These are phyloP conservation scores for Ogataea kodamae DNA, from an alignment of 805 yeast species.

Conservation along the genomic window DNA sequence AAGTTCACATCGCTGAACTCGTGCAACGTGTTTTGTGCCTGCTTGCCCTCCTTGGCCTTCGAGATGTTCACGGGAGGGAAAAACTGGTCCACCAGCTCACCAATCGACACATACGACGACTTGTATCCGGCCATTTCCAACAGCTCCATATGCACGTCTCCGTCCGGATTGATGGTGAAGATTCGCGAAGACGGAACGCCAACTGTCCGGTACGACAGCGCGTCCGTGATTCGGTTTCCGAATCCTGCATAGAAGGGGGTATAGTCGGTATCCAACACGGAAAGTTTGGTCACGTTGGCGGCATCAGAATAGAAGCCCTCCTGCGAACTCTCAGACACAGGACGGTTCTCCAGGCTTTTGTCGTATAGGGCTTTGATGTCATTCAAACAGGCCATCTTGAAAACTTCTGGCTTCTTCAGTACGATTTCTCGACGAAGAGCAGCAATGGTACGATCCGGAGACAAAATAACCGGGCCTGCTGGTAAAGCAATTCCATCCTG, in stretches of 20 bases:
- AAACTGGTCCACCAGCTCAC: conserved; percentile 94
- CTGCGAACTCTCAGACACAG: neutral
- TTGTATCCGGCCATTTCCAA: conserved; percentile 90
- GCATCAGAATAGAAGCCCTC: too few species aligned
- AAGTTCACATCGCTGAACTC: conserved; percentile 82
- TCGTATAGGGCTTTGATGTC: conserved; percentile 74
- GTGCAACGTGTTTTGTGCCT: conserved; percentile 42
- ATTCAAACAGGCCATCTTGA: conserved; percentile 92
- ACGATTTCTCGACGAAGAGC: conserved; percentile 91
- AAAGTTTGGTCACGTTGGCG: conserved; percentile 1
- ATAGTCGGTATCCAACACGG: conserved; percentile 21
- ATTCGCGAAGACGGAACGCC: conserved; percentile 92
- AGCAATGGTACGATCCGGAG: conserved; percentile 96
- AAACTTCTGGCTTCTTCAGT: conserved; percentile 93
- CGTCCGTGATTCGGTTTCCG: conserved; percentile 95
- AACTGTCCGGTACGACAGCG: conserved; percentile 88
- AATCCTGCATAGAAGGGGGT: conserved; percentile 97
- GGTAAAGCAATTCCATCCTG: conserved; percentile 80
- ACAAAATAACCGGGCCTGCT: conserved; percentile 85
- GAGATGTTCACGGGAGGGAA: conserved; percentile 72
- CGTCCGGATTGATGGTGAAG: conserved; percentile 93
- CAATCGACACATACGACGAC: conserved; percentile 82
- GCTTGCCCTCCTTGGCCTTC: conserved; percentile 16
- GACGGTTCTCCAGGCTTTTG: conserved; percentile 3
- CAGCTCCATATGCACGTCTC: conserved; percentile 96